Percentiles rank a stretch among this genome's conserved stretches.
These are phyloP conservation scores for Baorangia bicolor DNA, from an alignment of 768 basidiomycete genomes.

Conservation along the genomic window DNA sequence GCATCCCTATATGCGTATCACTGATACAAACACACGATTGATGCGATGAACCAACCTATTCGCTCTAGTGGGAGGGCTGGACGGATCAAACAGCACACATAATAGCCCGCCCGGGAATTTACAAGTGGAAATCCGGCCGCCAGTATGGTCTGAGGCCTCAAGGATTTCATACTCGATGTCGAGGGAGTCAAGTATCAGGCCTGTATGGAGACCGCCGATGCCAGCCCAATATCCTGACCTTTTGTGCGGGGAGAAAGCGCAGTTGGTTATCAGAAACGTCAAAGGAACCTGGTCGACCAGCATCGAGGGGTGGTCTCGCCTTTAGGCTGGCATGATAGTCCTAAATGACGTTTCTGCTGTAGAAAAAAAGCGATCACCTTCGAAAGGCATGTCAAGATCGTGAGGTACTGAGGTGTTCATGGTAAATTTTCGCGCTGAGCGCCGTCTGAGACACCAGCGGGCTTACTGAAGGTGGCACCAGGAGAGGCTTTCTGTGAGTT, in stretches of 20 bases:
- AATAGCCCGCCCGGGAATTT: slow-evolving; percentile 40
- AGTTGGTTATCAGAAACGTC: neutral
- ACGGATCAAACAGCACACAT: slow-evolving; percentile 12
- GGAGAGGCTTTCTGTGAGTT: too few species aligned
- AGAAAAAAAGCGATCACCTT: slow-evolving; percentile 7
- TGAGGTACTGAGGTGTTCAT: too few species aligned
- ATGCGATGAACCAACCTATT: too few species aligned
- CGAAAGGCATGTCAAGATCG: slow-evolving; percentile 1
- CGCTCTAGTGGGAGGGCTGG: too few species aligned
- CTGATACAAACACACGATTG: too few species aligned
- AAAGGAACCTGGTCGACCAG: neutral
- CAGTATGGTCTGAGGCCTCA: slow-evolving; percentile 40
- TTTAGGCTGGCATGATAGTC: slow-evolving; percentile 6
- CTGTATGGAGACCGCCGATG: slow-evolving; percentile 40
- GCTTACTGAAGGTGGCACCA: too few species aligned
- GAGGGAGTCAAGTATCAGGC: slow-evolving; percentile 44
- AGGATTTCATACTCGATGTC: slow-evolving; percentile 45
- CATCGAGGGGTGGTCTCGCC: neutral
- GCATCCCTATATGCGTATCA: too few species aligned
- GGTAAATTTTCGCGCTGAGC: too few species aligned
- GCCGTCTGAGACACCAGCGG: too few species aligned
- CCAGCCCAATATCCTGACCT: slow-evolving; percentile 25
- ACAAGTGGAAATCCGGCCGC: slow-evolving; percentile 47
- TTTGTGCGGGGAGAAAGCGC: neutral
- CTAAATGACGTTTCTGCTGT: slow-evolving; percentile 6